Evolutionary conservation across 495 filamentous ascomycete species (phyloP).

Genomic region (Penicillium longicatenatum): DNA sequence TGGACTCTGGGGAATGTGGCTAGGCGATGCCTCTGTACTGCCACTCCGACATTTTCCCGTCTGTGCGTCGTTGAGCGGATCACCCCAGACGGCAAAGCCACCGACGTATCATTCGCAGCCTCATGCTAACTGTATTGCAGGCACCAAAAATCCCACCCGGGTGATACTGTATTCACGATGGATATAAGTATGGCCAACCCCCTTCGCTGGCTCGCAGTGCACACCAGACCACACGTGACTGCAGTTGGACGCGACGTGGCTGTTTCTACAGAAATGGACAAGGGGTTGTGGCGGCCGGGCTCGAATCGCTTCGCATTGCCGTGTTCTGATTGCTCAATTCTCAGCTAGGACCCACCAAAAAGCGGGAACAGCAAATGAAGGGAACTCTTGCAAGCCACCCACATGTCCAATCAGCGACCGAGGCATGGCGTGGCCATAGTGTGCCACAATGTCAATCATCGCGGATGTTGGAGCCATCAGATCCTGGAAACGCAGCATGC

Average conservation of each 20-base stretch:
- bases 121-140: neutral
- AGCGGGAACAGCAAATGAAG: neutral
- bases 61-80: neutral
- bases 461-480: too few species aligned
- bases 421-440: neutral
- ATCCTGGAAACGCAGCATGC: neutral
- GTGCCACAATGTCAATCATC: neutral
- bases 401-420: neutral
- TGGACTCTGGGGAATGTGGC: slow-evolving; percentile 1
- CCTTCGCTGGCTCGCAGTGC: too few species aligned
- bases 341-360: neutral
- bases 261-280: neutral
- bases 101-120: slow-evolving; percentile 3
- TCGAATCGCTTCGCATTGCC: neutral
- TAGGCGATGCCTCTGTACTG: neutral
- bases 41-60: neutral
- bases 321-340: neutral
- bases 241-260: neutral
- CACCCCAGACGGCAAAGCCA: neutral
- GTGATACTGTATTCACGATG: neutral
- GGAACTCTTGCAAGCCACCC: neutral
- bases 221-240: neutral
- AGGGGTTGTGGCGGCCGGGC: neutral
- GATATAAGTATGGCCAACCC: neutral
- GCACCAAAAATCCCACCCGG: neutral